Base-by-base conservation (phyloP, 352 stramenopile genomes). In the Phytophthora pistaciae region DNA sequence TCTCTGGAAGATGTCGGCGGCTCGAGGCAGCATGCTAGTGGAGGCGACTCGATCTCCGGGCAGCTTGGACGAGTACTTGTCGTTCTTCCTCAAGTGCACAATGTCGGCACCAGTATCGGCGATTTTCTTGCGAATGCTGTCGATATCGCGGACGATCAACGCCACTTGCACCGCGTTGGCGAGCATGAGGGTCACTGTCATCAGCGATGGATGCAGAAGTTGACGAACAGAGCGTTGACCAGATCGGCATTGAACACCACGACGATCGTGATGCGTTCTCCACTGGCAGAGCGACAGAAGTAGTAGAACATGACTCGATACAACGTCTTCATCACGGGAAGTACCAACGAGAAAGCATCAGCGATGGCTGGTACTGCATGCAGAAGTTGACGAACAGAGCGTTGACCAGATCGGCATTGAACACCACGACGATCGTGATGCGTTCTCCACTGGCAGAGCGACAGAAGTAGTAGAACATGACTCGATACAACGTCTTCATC, bases 201-300 rank as follows among this genome's bases (percentile, higher is more conserved):
- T 54, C 8, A 64, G 8, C 1, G 70, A 74, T 6, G 69, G 53
- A 82, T 74, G 11, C 61, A 74, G 27, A 77, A 76, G 7, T 71
- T 75, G 16, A 76, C 56, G 38, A 76, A 82, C 25, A 82, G 36
- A 1, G 70, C 70, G 46, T 74, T 71, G 18, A 82, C 64, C 18
- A 76, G 49, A 29, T 78, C 74, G 5, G 74, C 61, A 36, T 79
- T 82, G 63, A 82, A 76, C 20, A 78, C 69, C 6, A 82, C 72
- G 2, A 72, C 60, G 3, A 66, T 64, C 7, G 74, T 70, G 18
- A 76, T 64, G 2, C 40, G 56, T 42, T 75, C 56, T 3, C 40
- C 56, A 56, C 62, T 64, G 11, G 62, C 62, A 10, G 68, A 64
- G 27, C 66, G 68, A 56, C 55, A 68, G 5, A 71, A 62, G 62